Conservation (phyloP, 2,329 filamentous ascomycete genomes). For the Zymoseptoria ardabiliae region DNA sequence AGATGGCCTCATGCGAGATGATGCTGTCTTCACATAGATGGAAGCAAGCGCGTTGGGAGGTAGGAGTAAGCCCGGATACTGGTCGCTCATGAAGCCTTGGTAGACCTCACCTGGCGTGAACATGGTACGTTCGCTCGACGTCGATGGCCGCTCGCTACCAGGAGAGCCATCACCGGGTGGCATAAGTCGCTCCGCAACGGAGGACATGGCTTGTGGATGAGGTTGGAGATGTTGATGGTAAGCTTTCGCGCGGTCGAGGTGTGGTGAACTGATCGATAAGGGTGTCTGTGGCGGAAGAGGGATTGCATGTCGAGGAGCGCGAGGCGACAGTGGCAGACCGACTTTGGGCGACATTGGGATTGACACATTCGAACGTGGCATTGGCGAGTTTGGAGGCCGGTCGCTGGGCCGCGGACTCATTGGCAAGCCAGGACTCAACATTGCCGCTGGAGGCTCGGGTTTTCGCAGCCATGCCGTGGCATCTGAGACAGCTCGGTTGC, state of each 20-base stretch:
- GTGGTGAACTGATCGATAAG: slow-evolving; percentile 52
- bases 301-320: slow-evolving; percentile 65
- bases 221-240: slow-evolving; percentile 25
- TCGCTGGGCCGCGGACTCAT: slow-evolving; percentile 55
- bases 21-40: slow-evolving; percentile 79
- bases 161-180: slow-evolving; percentile 15
- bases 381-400: slow-evolving; percentile 52
- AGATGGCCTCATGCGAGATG: slow-evolving; percentile 89
- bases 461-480: slow-evolving; percentile 20
- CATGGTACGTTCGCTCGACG: slow-evolving; percentile 19
- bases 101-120: slow-evolving; percentile 50
- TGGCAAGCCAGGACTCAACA: slow-evolving; percentile 56
- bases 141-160: slow-evolving; percentile 21
- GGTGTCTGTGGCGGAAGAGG: slow-evolving; percentile 65
- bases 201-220: slow-evolving; percentile 11
- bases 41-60: slow-evolving; percentile 83
- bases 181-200: slow-evolving; percentile 18
- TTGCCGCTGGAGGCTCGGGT: slow-evolving; percentile 39
- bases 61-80: slow-evolving; percentile 77
- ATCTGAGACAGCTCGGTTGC: slow-evolving; percentile 23
- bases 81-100: slow-evolving; percentile 71
- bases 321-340: slow-evolving; percentile 58
- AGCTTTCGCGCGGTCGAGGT: slow-evolving; percentile 33
- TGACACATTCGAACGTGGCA: slow-evolving; percentile 53
- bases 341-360: slow-evolving; percentile 61